Evolutionary conservation across 371 early-diverging fungal genomes (phyloP), one percentile per base, ranked within the genome.

Genomic region (Circinella minor): DNA sequence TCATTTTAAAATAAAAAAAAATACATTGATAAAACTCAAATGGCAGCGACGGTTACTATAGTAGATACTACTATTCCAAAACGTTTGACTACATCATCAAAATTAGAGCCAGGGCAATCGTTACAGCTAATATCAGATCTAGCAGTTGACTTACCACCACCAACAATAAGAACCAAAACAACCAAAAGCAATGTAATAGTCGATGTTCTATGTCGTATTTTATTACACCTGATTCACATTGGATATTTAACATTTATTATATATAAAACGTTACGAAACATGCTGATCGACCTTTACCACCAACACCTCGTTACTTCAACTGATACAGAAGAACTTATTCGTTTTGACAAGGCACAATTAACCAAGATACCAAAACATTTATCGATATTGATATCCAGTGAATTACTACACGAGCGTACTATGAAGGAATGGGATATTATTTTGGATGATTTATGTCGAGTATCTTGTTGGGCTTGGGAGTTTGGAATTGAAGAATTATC

Each of bases 301-400:
- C 51, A 38, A 39, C 61, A 39, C 54, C 36, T 36, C 34, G n/a
- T 63, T 20, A 36, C 15, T 49, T 37, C 36, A 15, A 51, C n/a
- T 14, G 48, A 43, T 46, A 46, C 36, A n/a, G 36, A 27, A 36
- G 37, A 66, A 38, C 61, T 75, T 43, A 79, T 81, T 46, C 64
- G 68, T 14, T 38, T 59, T n/a, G 85, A 82, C 51, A 77, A 72
- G 60, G 27, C 60, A 10, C 77, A 66, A 38, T 72, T 85, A 36
- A 81, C 77, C 54, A 85, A 85, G 65, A 77, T 85, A 57, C 85
- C 85, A 55, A 62, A 67, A 3, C 85, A 85, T 63, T 66, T 85
- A 9, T 69, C 80, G 20, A 66, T 85, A 36, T 61, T 63, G 68
- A 61, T 85, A 13, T 79, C 82, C 11, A 57, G 71, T 34, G 85